Conservation (phyloP, 129 eudicot species). For the Tagetes erecta region DNA sequence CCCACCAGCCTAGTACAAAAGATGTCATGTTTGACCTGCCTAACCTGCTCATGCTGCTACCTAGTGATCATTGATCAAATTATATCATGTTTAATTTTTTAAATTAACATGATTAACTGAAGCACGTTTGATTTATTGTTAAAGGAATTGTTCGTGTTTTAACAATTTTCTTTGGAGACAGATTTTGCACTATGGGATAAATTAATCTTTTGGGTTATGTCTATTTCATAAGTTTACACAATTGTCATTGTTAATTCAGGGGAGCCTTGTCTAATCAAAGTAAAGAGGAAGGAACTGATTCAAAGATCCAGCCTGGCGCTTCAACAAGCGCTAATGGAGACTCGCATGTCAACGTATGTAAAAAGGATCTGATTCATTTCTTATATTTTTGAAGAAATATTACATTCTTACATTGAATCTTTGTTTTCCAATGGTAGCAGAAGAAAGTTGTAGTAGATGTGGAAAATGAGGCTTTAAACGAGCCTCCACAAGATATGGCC, state of each 20-base stretch:
- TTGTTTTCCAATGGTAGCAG: constrained; percentile 30
- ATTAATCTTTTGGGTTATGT: constrained; percentile 7
- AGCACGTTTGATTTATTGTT: not conserved
- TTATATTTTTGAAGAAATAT: not conserved
- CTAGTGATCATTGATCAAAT: not conserved
- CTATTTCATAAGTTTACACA: not conserved
- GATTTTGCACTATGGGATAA: not conserved
- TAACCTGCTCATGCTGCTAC: not conserved
- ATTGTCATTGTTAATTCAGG: constrained; percentile 34
- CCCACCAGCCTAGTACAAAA: not conserved
- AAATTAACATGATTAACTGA: not conserved
- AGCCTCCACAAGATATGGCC: constrained; percentile 33
- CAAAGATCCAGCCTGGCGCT: constrained; percentile 35
- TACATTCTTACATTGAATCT: not conserved
- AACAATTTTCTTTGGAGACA: constrained; percentile 1
- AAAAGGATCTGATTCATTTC: not conserved
- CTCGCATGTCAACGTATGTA: constrained; percentile 20
- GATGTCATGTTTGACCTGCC: not conserved
- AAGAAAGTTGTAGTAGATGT: constrained; percentile 26
- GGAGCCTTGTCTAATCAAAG: constrained; percentile 43
- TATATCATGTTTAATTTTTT: not conserved
- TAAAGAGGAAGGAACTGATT: constrained; percentile 28
- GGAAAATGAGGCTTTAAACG: constrained; percentile 36
- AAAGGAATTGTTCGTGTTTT: not conserved
- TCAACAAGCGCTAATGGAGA: constrained; percentile 49